These are phyloP conservation scores for Leptodontidium sp. DNA, from an alignment of 2,329 filamentous ascomycete genomes.

Conservation along the genomic window DNA sequence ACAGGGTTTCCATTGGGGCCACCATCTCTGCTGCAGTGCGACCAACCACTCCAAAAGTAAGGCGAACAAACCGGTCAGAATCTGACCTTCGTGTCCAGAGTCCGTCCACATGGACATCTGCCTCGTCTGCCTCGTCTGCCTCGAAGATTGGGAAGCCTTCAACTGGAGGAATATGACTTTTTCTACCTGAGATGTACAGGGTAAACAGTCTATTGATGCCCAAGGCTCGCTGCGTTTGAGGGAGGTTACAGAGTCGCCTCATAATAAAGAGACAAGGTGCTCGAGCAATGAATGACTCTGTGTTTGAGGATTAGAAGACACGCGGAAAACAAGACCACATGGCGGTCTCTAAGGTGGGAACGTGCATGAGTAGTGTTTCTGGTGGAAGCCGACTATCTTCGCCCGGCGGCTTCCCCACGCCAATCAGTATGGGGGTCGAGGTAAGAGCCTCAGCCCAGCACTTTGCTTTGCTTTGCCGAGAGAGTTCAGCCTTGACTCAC, in stretches of 20 bases:
- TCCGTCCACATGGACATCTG: too few species aligned
- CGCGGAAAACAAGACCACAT: not conserved
- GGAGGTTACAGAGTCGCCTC: not conserved
- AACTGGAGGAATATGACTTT: not conserved
- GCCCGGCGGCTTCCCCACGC: not conserved
- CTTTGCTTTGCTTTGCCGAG: too few species aligned
- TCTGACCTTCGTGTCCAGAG: too few species aligned
- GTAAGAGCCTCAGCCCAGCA: not conserved
- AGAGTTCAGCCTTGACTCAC: not conserved
- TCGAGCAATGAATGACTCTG: not conserved
- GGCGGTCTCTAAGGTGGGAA: not conserved
- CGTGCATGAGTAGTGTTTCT: not conserved
- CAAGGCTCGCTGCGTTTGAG: not conserved
- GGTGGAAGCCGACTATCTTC: not conserved
- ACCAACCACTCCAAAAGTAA: not conserved
- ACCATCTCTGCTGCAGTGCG: not conserved
- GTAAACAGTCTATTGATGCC: not conserved
- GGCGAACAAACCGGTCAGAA: not conserved
- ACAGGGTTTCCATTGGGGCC: not conserved
- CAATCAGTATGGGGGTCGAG: not conserved
- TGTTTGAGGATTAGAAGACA: not conserved
- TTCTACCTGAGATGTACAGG: not conserved
- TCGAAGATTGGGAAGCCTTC: not conserved
- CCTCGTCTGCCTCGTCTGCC: constrained; percentile 2
- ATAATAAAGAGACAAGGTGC: not conserved